Base-by-base conservation (phyloP, 2,329 filamentous ascomycete species). In the Sporothrix inflata region DNA sequence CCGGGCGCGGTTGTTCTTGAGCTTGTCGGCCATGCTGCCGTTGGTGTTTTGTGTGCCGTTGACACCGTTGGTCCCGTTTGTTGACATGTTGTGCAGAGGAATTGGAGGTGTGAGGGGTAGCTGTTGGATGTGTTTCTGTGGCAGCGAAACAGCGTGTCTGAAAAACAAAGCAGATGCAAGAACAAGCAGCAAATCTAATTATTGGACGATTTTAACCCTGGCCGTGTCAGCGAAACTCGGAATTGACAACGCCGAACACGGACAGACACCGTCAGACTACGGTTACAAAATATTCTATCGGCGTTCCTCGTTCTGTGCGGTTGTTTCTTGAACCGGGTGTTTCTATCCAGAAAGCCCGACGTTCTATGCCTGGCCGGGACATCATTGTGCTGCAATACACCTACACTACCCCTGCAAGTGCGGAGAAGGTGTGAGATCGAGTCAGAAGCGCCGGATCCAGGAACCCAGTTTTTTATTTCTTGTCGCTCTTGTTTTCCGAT, bases 1-100 rank as follows among this genome's bases (percentile, higher is more conserved):
- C 73, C 16, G 77, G n/a, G 70, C 61, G 1, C 61, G 27, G 61
- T 71, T 71, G 57, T 53, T 60, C 34, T 67, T 68, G 49, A 68
- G 61, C 61, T 68, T 65, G 21, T 63, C 55, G 53, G 69, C 69
- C 30, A 45, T 45, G 34, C 24, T 47, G 63, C 61, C 40, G 61
- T 47, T 47, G 38, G 30, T 40, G 27, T 30, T 47, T 21, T 67
- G 51, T 11, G 24, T 38, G 16, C 34, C 34, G 47, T 68, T 51
- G 6, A 16, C n/a, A 16, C 55, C 53, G 27, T 60, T 60, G 4
- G 24, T 30, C 12, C 49, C 27, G 53, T 57, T 57, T 14, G 55
- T 60, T 14, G 55, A n/a, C 55, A 61, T 61, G 27, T 3, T 60
- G 53, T 19, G 4, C 0, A 19, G 12, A 3, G 30, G 7, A n/a